Evolutionary conservation across 129 eudicot genomes (phyloP).

Genomic region (Kitagawia praeruptora): DNA sequence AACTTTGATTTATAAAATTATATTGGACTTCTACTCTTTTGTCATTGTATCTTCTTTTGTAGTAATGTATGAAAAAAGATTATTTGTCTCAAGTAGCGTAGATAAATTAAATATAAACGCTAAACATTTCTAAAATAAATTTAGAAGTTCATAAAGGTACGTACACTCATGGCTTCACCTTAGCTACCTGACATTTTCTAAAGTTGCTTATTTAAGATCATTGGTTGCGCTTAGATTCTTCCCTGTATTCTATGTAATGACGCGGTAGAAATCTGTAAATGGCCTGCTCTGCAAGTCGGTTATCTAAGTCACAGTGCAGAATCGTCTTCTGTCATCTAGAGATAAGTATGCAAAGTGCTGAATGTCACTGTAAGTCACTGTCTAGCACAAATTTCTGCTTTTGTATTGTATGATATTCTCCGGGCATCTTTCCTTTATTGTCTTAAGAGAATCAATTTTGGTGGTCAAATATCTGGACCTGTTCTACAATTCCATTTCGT

Average conservation of each 20-base stretch:
- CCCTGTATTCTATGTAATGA: not conserved
- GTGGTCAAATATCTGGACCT: not conserved
- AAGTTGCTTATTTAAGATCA: too few relatives aligned
- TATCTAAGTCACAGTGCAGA: not conserved
- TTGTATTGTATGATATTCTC: not conserved
- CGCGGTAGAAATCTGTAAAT: not conserved
- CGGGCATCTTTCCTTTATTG: not conserved
- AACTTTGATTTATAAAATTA: too few relatives aligned
- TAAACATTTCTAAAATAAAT: not conserved
- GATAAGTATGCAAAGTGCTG: not conserved
- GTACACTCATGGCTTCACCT: too few relatives aligned
- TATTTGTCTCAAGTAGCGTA: too few relatives aligned
- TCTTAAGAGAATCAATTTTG: not conserved
- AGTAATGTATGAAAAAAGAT: too few relatives aligned
- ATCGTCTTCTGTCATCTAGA: constrained; percentile 4
- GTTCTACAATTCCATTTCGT: not conserved
- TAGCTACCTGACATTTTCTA: too few relatives aligned
- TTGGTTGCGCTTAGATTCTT: not conserved
- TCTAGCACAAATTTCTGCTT: not conserved
- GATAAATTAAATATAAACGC: too few relatives aligned
- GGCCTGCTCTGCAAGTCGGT: constrained; percentile 1
- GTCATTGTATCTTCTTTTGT: too few relatives aligned
- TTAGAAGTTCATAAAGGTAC: not conserved
- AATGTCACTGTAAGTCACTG: not conserved
- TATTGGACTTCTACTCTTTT: too few relatives aligned